Base-by-base conservation (phyloP, 306 rosid genomes). In the Cucumis cinereus region DNA sequence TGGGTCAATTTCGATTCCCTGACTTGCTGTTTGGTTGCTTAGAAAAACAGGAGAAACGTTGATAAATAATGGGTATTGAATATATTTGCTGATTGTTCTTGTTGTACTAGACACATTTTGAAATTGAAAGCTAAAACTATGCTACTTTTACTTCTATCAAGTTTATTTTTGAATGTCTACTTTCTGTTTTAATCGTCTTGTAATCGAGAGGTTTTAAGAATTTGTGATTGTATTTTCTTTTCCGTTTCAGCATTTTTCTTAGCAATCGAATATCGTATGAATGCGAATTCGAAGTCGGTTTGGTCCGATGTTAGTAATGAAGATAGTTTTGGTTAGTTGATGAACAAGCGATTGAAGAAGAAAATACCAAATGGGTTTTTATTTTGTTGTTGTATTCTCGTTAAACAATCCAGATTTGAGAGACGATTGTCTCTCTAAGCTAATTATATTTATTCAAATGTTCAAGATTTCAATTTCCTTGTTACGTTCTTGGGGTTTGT, bases 101-200 rank as follows among this genome's bases (percentile, higher is more conserved):
- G 71, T 57, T 49, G 86, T 79, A 70, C 69, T 79, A 59, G 71
- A 82, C 40, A 73, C 63, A 19, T 35, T 35, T 72, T 28, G 76
- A 54, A 55, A 63, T 45, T 55, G 43, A 59, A 63, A 78, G 80
- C 67, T 74, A 50, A 81, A 86, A 85, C 82, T 76, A 66, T 60
- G 68, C 75, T 74, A 68, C 45, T 72, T 79, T 40, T 75, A 90
- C 75, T 89, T 80, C 79, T 82, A 49, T 82, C 57, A 60, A 83
- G 86, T 87, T 79, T 79, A 79, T 79, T 88, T 90, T 90, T 80
- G 83, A 84, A 82, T 85, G 84, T 81, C 45, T 61, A 71, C 40
- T 73, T 58, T 69, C 49, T 52, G 80, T 75, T 79, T 75, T 69
- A 24, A 17, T 78, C 64, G 16, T 4, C 74, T 49, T 45, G 26